A percentile compares a stretch with the other conserved stretches of the same genome.
phyloP scores from a whole-genome alignment of 805 yeast species.

The Myxozyma nipponensis region DNA sequence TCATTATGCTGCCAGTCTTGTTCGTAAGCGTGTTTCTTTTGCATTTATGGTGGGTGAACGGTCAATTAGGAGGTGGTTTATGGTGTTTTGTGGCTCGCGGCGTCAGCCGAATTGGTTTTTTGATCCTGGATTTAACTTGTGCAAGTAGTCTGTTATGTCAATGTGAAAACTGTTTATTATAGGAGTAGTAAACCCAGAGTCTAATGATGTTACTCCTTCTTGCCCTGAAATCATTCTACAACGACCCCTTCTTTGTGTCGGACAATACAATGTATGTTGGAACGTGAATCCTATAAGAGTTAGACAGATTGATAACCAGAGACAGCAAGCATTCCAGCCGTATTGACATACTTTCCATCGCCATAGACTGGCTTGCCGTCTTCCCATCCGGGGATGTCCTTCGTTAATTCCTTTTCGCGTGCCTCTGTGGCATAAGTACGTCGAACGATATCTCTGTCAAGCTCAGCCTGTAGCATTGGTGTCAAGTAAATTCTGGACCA shows the following conservation, averaged over 20 bases:
- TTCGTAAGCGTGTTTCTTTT: neutral
- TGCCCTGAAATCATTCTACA: no score
- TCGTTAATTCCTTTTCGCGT: slow-evolving; percentile 67
- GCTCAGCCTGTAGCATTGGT: slow-evolving; percentile 77
- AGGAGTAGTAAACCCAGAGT: no score
- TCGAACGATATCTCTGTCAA: slow-evolving; percentile 73
- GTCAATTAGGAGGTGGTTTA: no score
- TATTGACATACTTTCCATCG: slow-evolving; percentile 40
- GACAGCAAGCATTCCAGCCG: neutral
- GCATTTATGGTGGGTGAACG: no score
- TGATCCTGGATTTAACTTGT: no score
- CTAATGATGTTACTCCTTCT: no score
- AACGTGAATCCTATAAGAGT: slow-evolving; percentile 7
- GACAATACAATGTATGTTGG: slow-evolving; percentile 12
- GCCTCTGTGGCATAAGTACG: slow-evolving; percentile 60
- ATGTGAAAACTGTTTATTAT: no score
- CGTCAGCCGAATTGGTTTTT: no score
- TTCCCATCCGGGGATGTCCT: slow-evolving; percentile 59
- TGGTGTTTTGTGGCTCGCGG: no score
- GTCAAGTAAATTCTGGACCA: slow-evolving; percentile 72
- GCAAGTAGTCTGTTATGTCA: no score
- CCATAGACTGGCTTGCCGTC: slow-evolving; percentile 48
- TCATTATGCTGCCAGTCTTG: neutral
- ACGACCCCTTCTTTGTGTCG: slow-evolving; percentile 10
- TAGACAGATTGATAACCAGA: neutral